A percentile compares a stretch with the other conserved stretches of the same genome.
Conservation (phyloP, 768 basidiomycete species). For the Amanita polypyramis region DNA sequence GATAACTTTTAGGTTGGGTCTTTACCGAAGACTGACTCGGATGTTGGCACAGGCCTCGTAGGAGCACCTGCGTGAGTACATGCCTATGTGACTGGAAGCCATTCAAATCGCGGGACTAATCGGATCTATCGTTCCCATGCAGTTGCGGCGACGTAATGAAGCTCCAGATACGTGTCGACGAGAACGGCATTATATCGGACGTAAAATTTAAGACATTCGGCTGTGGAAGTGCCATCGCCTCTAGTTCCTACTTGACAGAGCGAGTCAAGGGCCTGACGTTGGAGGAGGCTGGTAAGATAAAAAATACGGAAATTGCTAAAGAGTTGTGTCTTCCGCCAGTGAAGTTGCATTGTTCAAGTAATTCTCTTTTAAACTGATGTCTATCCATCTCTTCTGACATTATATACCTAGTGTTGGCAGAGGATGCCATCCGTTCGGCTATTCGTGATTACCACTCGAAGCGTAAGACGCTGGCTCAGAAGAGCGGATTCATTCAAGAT, state of each 20-base stretch:
- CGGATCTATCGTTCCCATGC: conserved; percentile 10
- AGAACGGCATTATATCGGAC: conserved; percentile 90
- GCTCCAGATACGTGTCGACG: conserved; percentile 95
- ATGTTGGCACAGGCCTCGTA: conserved; percentile 96
- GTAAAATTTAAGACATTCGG: conserved; percentile 99
- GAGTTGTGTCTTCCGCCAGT: conserved; percentile 93
- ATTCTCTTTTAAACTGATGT: conserved; percentile 20
- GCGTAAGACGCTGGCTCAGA: conserved; percentile 39
- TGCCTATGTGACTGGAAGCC: conserved; percentile 5
- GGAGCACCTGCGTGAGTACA: conserved; percentile 86
- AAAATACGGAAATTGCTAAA: conserved; percentile 99
- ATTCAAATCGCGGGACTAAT: conserved; percentile 20
- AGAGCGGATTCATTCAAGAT: conserved; percentile 58
- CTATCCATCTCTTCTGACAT: conserved; percentile 3
- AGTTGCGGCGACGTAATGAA: conserved; percentile 99
- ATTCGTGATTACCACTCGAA: conserved; percentile 94
- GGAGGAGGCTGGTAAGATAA: conserved; percentile 92
- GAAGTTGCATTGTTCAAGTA: conserved; percentile 91
- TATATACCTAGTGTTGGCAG: conserved; percentile 69
- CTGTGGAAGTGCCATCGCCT: conserved; percentile 96
- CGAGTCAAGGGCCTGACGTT: conserved; percentile 90
- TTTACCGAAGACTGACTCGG: conserved; percentile 79
- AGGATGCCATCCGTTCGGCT: conserved; percentile 97
- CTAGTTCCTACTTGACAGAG: conserved; percentile 98
- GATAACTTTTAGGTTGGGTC: conserved; percentile 85